Evolutionary conservation across 2,329 filamentous ascomycete species (phyloP), one percentile per base, ranked within the genome.

Genomic region (Catunica adiposa): DNA sequence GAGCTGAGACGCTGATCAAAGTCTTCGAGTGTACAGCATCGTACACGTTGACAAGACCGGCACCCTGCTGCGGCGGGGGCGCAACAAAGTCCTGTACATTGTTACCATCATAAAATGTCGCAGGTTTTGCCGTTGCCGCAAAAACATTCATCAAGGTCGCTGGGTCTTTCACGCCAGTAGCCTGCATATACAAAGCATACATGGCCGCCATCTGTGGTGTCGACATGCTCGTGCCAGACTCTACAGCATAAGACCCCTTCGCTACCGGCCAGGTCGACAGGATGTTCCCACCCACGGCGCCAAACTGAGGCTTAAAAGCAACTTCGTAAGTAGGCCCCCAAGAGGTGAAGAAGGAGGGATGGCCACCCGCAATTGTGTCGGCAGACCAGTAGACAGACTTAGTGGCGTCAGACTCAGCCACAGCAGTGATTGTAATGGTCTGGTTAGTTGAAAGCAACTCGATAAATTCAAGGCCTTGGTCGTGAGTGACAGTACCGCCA

Each of bases 11-110:
- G 50, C 65, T 66, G 14, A 73, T 62, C 23, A 67, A 55, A 1
- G 67, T 69, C 1, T 62, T 69, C 14, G 66, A 62, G 48, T 70
- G 64, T 3, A 70, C 66, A 1, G 69, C 69, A 52, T 71, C 66
- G 57, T 65, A 70, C 8, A 69, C 70, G 50, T 73, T 67, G 9
- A 73, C 61, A 5, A 73, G 62, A 3, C 71, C 71, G 46, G 64
- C 67, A 42, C 71, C 72, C 60, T 77, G 73, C 62, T 79, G 75
- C 5, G 69, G 62, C 7, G 76, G 71, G 0, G 76, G 72, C 1
- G 71, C 71, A 1, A 73, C 64, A 9, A 65, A 56, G 1, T 62
- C 55, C 11, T 56, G 63, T 8, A 44, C 17, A 14, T 54, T 26
- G 1, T 56, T 59, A 7, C 31, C 17, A 55, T 70, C 63, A 53